These are phyloP conservation scores for Ganoderma lucidum DNA, from an alignment of 1,284 basidiomycete species.

Conservation along the genomic window DNA sequence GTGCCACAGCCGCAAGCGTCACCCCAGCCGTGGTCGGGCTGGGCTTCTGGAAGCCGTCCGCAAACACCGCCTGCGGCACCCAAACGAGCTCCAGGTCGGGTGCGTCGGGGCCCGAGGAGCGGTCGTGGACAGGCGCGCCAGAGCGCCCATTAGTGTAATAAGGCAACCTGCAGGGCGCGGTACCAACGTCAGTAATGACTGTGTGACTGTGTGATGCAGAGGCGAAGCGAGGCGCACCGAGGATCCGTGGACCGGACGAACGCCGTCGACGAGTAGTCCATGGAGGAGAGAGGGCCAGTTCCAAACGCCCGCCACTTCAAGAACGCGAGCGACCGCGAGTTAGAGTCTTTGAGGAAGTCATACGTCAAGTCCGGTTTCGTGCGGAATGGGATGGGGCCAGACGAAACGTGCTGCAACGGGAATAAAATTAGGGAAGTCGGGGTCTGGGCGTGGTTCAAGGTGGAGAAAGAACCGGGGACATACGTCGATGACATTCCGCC, in stretches of 20 bases:
- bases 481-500: constrained; percentile 51
- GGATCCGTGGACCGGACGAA: constrained; percentile 46
- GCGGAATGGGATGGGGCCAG: constrained; percentile 40
- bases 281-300: constrained; percentile 40
- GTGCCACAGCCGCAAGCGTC: constrained; percentile 38
- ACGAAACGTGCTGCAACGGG: constrained; percentile 39
- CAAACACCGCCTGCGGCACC: constrained; percentile 39
- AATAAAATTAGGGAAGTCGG: not conserved
- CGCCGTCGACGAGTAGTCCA: constrained; percentile 34
- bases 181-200: not conserved
- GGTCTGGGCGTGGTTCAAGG: too few species aligned
- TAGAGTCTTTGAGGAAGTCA: constrained; percentile 40
- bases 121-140: constrained; percentile 28
- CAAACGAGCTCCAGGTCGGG: constrained; percentile 49
- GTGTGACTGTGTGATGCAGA: not conserved
- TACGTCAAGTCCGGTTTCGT: constrained; percentile 42
- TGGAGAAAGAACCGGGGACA: constrained; percentile 20
- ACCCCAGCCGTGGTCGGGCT: constrained; percentile 37
- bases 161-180: not conserved
- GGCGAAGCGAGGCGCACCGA: constrained; percentile 23
- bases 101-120: constrained; percentile 40
- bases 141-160: constrained; percentile 33
- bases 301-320: constrained; percentile 43
- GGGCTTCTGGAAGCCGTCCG: constrained; percentile 33
- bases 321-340: constrained; percentile 36